These are phyloP conservation scores for Colletotrichum sp. DNA, from an alignment of 2,329 filamentous ascomycete genomes.

Conservation along the genomic window DNA sequence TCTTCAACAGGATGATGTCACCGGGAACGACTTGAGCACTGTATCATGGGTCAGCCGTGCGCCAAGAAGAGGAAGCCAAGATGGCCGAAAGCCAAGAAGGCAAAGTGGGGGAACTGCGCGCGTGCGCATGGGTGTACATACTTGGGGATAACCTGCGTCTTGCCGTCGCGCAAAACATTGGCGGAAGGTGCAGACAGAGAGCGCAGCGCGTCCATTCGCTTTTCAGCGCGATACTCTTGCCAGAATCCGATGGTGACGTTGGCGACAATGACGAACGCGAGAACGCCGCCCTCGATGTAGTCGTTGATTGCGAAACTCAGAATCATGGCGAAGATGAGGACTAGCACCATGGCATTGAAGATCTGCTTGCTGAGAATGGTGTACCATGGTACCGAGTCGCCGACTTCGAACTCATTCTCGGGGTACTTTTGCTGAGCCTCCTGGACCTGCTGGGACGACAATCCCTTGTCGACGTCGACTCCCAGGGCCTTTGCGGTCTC, in stretches of 20 bases:
- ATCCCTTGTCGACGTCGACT: slow-evolving; percentile 70
- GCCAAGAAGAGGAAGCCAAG: slow-evolving; percentile 15
- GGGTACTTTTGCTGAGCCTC: slow-evolving; percentile 66
- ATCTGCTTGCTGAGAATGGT: slow-evolving; percentile 77
- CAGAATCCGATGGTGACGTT: slow-evolving; percentile 74
- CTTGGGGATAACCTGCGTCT: slow-evolving; percentile 62
- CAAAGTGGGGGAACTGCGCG: not conserved
- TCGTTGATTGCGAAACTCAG: slow-evolving; percentile 71
- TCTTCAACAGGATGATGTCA: slow-evolving; percentile 71
- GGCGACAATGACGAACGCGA: slow-evolving; percentile 70
- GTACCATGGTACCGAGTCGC: slow-evolving; percentile 69
- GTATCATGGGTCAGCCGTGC: slow-evolving; percentile 19
- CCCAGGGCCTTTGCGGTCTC: slow-evolving; percentile 67
- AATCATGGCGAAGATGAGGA: slow-evolving; percentile 79
- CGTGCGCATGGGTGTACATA: slow-evolving; percentile 37
- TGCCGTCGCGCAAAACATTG: slow-evolving; percentile 65
- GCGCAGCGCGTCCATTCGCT: slow-evolving; percentile 69
- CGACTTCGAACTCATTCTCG: slow-evolving; percentile 73
- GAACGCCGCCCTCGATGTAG: slow-evolving; percentile 71
- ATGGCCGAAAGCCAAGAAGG: not conserved
- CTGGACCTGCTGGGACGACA: slow-evolving; percentile 65
- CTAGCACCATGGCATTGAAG: slow-evolving; percentile 80
- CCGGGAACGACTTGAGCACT: slow-evolving; percentile 73
- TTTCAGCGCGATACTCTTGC: slow-evolving; percentile 69
- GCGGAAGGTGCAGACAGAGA: slow-evolving; percentile 69